A percentile compares a stretch with the other conserved stretches of the same genome.
Conservation (phyloP, 225 moss, liverwort and hornwort species). For the Antitrichia curtipendula region DNA sequence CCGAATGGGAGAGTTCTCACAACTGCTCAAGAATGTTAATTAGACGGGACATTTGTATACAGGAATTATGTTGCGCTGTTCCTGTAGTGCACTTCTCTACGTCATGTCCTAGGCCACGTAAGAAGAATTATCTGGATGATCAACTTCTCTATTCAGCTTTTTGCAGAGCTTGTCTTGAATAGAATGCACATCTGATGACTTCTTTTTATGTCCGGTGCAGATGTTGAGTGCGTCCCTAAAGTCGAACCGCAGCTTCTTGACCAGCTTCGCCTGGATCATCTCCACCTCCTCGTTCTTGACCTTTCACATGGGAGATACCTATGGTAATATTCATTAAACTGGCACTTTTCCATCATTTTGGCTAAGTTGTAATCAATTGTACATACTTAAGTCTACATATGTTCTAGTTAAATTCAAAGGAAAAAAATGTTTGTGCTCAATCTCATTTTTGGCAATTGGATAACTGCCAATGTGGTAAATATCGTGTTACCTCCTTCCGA, state of each 20-base stretch:
- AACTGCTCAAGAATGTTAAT: neutral
- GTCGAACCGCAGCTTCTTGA: slow-evolving; percentile 16
- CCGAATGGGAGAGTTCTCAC: neutral
- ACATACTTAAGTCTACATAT: neutral
- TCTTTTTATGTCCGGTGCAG: neutral
- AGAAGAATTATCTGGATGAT: neutral
- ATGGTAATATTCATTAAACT: neutral
- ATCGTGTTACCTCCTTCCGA: neutral
- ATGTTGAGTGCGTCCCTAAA: neutral
- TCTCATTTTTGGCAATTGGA: neutral
- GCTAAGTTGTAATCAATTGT: too few species aligned
- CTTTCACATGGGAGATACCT: neutral
- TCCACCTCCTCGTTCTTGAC: slow-evolving; percentile 2
- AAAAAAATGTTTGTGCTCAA: neutral
- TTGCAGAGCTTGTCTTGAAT: slow-evolving; percentile 9
- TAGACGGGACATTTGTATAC: neutral
- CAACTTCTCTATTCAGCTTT: slow-evolving; percentile 3
- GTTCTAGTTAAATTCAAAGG: neutral
- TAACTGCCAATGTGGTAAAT: neutral
- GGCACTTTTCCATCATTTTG: neutral
- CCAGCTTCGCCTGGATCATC: slow-evolving; percentile 9
- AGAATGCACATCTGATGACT: neutral
- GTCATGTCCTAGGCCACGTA: neutral
- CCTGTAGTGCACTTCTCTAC: neutral
- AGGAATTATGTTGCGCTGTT: neutral